These are phyloP conservation scores for Fusarium burgessii DNA, from an alignment of 2,329 filamentous ascomycete genomes.

Conservation along the genomic window DNA sequence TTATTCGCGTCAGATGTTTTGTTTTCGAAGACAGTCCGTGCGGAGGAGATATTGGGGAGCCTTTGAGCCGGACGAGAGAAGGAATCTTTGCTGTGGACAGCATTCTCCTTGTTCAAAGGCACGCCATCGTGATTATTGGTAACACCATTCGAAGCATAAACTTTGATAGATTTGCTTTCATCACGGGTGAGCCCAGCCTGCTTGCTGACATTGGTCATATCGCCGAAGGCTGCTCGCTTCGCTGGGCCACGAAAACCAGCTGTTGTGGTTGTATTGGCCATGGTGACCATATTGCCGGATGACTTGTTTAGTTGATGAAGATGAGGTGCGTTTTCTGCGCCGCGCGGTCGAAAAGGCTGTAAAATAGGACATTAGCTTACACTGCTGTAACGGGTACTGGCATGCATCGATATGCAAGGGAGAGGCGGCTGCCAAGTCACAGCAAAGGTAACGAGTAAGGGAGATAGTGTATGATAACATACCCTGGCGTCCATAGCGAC, in stretches of 20 bases:
- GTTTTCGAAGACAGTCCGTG: conserved; percentile 41
- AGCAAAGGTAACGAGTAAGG: conserved; percentile 9
- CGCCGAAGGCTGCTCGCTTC: conserved; percentile 84
- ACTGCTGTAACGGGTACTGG: conserved; percentile 9
- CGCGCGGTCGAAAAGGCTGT: conserved; percentile 57
- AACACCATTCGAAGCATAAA: conserved; percentile 39
- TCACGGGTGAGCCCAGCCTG: conserved; percentile 48
- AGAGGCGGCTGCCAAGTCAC: conserved; percentile 17
- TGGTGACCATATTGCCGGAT: conserved; percentile 66
- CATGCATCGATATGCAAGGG: conserved; percentile 32
- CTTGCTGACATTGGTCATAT: conserved; percentile 78
- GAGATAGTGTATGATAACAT: conserved; percentile 37
- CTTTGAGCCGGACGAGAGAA: conserved; percentile 56
- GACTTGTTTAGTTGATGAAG: conserved; percentile 89
- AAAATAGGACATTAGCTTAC: conserved; percentile 32
- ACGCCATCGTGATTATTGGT: conserved; percentile 44
- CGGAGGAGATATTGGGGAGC: conserved; percentile 36
- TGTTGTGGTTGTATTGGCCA: conserved; percentile 45
- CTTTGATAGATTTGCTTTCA: conserved; percentile 54
- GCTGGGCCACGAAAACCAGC: conserved; percentile 59
- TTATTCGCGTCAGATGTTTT: conserved; percentile 44
- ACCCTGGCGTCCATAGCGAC: conserved; percentile 53
- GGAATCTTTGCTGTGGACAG: conserved; percentile 50
- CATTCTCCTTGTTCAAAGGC: conserved; percentile 61
- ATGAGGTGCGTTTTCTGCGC: conserved; percentile 63